Percentiles rank a stretch among this genome's conserved stretches.
Conservation (phyloP, 2,329 filamentous ascomycete species). For the Helminthosporium solani region DNA sequence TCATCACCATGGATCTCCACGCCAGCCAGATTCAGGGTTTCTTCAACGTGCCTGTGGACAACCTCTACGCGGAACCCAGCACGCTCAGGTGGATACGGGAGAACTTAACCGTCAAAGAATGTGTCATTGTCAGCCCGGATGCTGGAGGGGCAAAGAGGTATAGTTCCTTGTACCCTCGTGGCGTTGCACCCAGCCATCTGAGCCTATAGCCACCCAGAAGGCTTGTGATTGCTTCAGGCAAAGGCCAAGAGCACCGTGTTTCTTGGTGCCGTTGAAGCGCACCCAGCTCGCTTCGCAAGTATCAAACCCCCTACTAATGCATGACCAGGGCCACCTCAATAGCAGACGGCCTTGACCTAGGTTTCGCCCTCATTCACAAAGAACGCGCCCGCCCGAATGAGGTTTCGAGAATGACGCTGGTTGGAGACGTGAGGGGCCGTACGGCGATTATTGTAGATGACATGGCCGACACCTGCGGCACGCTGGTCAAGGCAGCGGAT, state of each 20-base stretch:
- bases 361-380: conserved; percentile 95
- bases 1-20: conserved; percentile 96
- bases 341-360: conserved; percentile 84
- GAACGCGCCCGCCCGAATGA: conserved; percentile 89
- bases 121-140: conserved; percentile 92
- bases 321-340: conserved; percentile 75
- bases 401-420: conserved; percentile 91
- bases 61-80: conserved; percentile 91
- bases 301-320: conserved; percentile 14
- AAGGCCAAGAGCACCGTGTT: neutral
- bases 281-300: neutral
- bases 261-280: neutral
- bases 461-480: conserved; percentile 96
- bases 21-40: conserved; percentile 94
- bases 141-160: conserved; percentile 89
- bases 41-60: conserved; percentile 79
- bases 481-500: conserved; percentile 81
- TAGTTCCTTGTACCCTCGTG: conserved; percentile 14
- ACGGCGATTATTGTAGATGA: conserved; percentile 96
- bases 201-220: neutral
- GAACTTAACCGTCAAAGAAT: conserved; percentile 77
- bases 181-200: neutral
- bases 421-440: conserved; percentile 88
- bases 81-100: conserved; percentile 89
- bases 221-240: neutral